These are phyloP conservation scores for Ogataea zsoltii DNA, from an alignment of 805 yeast species.

Conservation along the genomic window DNA sequence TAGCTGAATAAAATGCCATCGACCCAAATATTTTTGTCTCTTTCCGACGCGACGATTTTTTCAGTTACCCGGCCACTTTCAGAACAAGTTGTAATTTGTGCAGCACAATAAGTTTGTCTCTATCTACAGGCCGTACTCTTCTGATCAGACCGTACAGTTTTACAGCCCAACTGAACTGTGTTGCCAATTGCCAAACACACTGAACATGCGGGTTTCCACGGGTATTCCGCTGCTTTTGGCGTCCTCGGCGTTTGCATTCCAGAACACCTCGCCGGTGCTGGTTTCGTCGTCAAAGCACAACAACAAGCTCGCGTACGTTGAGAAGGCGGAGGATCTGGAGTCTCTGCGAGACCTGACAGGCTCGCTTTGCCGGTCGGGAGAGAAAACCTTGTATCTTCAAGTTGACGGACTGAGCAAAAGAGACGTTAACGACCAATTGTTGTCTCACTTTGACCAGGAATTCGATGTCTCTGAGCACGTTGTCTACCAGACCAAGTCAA, in stretches of 20 bases:
- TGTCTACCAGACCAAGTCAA: slow-evolving; percentile 17
- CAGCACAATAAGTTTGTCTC: slow-evolving; percentile 5
- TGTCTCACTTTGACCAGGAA: slow-evolving; percentile 9
- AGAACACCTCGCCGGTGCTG: slow-evolving; percentile 35
- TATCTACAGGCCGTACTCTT: not conserved
- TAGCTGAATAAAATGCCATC: too few species aligned
- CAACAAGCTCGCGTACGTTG: slow-evolving; percentile 20
- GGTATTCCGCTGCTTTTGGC: slow-evolving; percentile 8
- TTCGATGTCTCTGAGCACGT: slow-evolving; percentile 25
- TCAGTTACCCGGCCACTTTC: not conserved
- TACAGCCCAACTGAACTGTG: too few species aligned
- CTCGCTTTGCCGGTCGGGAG: slow-evolving; percentile 17
- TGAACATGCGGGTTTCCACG: slow-evolving; percentile 10
- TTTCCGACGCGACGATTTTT: slow-evolving; percentile 2
- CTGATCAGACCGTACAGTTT: too few species aligned
- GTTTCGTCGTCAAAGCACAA: slow-evolving; percentile 16
- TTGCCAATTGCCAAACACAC: too few species aligned
- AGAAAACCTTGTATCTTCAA: slow-evolving; percentile 17
- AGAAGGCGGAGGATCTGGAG: slow-evolving; percentile 8
- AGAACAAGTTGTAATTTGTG: slow-evolving; percentile 1
- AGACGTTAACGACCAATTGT: slow-evolving; percentile 16
- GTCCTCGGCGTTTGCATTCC: slow-evolving; percentile 24
- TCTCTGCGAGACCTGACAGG: slow-evolving; percentile 16
- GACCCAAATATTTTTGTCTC: too few species aligned
- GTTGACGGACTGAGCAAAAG: slow-evolving; percentile 22